These are phyloP conservation scores for Taiozyma sp. DNA, from an alignment of 1,139 yeast genomes.

Conservation along the genomic window DNA sequence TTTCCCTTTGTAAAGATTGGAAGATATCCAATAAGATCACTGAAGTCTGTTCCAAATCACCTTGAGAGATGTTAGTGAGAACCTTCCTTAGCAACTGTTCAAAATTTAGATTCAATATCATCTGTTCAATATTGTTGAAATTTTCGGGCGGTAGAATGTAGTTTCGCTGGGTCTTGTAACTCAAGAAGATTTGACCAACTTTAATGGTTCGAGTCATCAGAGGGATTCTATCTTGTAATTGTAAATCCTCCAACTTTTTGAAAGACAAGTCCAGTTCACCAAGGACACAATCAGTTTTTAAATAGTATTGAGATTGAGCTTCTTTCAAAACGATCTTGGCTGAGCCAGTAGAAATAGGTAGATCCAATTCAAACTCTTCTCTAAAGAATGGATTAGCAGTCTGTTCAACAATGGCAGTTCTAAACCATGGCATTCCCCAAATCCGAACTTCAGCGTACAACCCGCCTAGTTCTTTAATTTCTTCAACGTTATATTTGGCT, in stretches of 20 bases:
- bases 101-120: constrained; percentile 47
- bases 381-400: constrained; percentile 63
- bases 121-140: constrained; percentile 56
- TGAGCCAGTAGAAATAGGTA: constrained; percentile 49
- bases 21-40: constrained; percentile 56
- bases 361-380: constrained; percentile 53
- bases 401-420: constrained; percentile 54
- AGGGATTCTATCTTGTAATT: constrained; percentile 30
- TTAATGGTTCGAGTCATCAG: constrained; percentile 24
- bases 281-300: constrained; percentile 29
- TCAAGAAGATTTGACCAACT: constrained; percentile 55
- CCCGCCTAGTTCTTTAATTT: constrained; percentile 1
- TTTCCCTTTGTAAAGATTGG: constrained; percentile 57
- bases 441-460: constrained; percentile 57
- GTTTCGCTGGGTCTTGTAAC: constrained; percentile 47
- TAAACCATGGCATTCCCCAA: constrained; percentile 68
- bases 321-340: constrained; percentile 48
- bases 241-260: constrained; percentile 36
- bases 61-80: constrained; percentile 7
- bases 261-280: constrained; percentile 57
- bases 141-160: constrained; percentile 54
- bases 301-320: constrained; percentile 20
- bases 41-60: constrained; percentile 46
- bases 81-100: constrained; percentile 44
- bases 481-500: constrained; percentile 6